Percentiles rank a stretch among this genome's conserved stretches.
phyloP scores from a whole-genome alignment of 768 basidiomycete genomes.

The Gloeophyllum trabeum region DNA sequence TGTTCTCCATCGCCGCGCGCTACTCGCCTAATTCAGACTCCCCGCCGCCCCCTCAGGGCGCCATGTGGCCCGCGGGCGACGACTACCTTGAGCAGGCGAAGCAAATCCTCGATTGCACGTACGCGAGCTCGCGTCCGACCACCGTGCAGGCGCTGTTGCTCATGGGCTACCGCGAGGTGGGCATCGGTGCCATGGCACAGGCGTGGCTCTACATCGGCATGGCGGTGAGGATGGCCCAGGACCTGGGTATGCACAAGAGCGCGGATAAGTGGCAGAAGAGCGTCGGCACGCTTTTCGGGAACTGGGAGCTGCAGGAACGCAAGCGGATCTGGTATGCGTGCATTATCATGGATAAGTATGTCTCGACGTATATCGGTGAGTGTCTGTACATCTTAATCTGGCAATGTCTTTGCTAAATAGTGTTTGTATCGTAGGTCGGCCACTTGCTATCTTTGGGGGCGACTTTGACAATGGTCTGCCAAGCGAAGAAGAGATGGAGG shows the following conservation, averaged over 20 bases:
- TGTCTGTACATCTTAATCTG: slow-evolving; percentile 6
- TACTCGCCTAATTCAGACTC: slow-evolving; percentile 29
- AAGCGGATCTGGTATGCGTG: slow-evolving; percentile 73
- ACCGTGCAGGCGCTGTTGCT: slow-evolving; percentile 75
- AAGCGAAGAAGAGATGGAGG: slow-evolving; percentile 56
- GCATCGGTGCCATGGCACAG: slow-evolving; percentile 82
- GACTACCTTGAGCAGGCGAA: slow-evolving; percentile 60
- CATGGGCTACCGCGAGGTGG: slow-evolving; percentile 77
- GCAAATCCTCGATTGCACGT: slow-evolving; percentile 48
- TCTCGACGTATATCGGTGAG: slow-evolving; percentile 66
- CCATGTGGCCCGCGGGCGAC: slow-evolving; percentile 82
- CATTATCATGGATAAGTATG: slow-evolving; percentile 69
- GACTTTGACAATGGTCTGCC: slow-evolving; percentile 72
- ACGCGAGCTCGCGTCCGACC: slow-evolving; percentile 59
- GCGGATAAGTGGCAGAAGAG: slow-evolving; percentile 69
- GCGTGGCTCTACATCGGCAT: slow-evolving; percentile 82
- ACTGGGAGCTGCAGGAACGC: slow-evolving; percentile 56
- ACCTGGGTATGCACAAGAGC: slow-evolving; percentile 72
- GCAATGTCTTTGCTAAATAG: slow-evolving; percentile 1
- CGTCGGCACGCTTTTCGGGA: slow-evolving; percentile 45
- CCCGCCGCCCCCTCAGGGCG: slow-evolving; percentile 28
- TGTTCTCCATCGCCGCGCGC: slow-evolving; percentile 76
- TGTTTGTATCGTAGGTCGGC: slow-evolving; percentile 35
- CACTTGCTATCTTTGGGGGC: slow-evolving; percentile 60
- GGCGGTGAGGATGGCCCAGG: slow-evolving; percentile 90